phyloP scores from a whole-genome alignment of 495 filamentous ascomycete genomes.

The Penicillium steckii region DNA sequence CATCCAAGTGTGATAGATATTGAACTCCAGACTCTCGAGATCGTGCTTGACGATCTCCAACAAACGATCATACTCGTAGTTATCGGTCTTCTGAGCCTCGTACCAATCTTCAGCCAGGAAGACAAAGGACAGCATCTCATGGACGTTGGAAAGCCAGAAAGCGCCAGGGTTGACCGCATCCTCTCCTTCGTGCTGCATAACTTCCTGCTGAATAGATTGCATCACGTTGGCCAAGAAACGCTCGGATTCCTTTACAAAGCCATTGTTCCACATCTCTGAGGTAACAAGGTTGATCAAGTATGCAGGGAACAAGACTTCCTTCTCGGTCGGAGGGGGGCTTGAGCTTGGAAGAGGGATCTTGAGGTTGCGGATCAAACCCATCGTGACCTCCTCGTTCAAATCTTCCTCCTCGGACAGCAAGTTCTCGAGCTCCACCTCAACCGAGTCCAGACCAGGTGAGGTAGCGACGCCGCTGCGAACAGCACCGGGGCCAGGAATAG shows the following conservation, averaged over 20 bases:
- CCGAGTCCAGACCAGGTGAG: conserved; percentile 76
- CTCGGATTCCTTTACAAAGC: conserved; percentile 99
- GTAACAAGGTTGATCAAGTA: conserved; percentile 99
- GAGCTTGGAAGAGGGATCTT: conserved; percentile 87
- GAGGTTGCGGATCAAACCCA: conserved; percentile 92
- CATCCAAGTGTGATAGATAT: conserved; percentile 99
- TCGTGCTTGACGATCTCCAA: conserved; percentile 99
- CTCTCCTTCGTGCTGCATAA: conserved; percentile 97
- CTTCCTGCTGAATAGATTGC: conserved; percentile 98
- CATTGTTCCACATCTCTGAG: conserved; percentile 99
- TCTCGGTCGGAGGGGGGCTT: conserved; percentile 87
- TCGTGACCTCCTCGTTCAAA: conserved; percentile 91
- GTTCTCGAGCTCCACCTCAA: conserved; percentile 90
- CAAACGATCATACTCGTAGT: conserved; percentile 97
- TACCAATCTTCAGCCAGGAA: conserved; percentile 99
- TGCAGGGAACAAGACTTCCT: conserved; percentile 97
- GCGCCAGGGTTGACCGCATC: conserved; percentile 96
- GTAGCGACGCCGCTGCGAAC: conserved; percentile 69
- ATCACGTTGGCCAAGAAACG: conserved; percentile 98
- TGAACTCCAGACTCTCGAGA: conserved; percentile 97
- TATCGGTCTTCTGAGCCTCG: conserved; percentile 97
- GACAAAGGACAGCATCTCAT: conserved; percentile 99
- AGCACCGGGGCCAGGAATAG: conserved; percentile 60
- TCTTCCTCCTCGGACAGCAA: conserved; percentile 93
- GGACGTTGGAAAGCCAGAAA: conserved; percentile 99